These are phyloP conservation scores for Coemansia sp. DNA, from an alignment of 192 early-diverging fungal genomes.

Conservation along the genomic window DNA sequence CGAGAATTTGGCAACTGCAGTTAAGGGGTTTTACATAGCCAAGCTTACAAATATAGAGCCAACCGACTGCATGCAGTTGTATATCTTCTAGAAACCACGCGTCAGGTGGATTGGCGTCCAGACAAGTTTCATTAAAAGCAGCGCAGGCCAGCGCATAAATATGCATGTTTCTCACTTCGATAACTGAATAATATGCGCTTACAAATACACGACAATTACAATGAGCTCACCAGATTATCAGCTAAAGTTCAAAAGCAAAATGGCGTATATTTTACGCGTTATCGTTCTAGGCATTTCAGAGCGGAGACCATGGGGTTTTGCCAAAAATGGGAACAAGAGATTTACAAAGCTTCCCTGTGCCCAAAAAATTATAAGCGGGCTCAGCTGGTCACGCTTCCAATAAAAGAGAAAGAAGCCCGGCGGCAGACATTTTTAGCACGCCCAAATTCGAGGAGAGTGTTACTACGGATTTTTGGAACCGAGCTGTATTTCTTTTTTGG, in stretches of 20 bases:
- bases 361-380: slow-evolving; percentile 3
- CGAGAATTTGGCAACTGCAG: not conserved
- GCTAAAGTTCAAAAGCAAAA: too few species aligned
- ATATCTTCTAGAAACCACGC: not conserved
- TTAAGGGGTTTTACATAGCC: slow-evolving; percentile 30
- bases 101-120: too few species aligned
- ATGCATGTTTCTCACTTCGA: not conserved
- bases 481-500: slow-evolving; percentile 6
- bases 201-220: not conserved
- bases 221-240: too few species aligned
- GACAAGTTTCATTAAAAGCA: too few species aligned
- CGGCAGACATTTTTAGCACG: not conserved
- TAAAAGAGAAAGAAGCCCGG: not conserved
- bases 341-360: slow-evolving; percentile 7
- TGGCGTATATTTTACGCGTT: too few species aligned
- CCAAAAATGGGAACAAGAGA: slow-evolving; percentile 2
- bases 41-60: not conserved
- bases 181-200: not conserved
- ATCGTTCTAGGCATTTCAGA: not conserved
- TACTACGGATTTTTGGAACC: not conserved
- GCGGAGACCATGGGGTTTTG: slow-evolving; percentile 7
- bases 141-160: not conserved
- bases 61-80: not conserved
- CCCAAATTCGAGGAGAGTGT: not conserved
- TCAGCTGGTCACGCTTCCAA: not conserved